A percentile compares a stretch with the other conserved stretches of the same genome.
Conservation (phyloP, 805 yeast species). For the Saturnispora besseyi region DNA sequence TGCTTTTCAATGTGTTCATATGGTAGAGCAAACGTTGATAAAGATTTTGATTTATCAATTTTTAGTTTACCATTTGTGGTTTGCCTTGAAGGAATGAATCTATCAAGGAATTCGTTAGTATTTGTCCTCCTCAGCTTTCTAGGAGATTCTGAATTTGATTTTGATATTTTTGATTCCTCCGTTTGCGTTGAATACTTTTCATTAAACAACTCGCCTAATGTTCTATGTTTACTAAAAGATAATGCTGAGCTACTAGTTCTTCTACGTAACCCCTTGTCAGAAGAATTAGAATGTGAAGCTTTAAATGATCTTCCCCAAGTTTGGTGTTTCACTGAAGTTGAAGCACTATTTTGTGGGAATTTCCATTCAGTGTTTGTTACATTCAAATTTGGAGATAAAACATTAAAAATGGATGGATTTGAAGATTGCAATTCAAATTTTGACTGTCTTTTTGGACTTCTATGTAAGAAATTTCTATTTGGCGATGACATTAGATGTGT, state of each 20-base stretch:
- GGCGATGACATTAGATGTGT: not conserved
- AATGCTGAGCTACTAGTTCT: constrained; percentile 7
- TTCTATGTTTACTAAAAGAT: constrained; percentile 6
- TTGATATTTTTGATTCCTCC: not conserved
- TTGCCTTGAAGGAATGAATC: constrained; percentile 54
- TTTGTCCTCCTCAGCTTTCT: constrained; percentile 24
- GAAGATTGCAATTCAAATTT: constrained; percentile 15
- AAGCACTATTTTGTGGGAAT: not conserved
- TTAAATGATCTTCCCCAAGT: not conserved
- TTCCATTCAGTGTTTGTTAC: constrained; percentile 30
- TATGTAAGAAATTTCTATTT: not conserved
- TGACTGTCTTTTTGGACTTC: constrained; percentile 1
- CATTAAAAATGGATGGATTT: constrained; percentile 23
- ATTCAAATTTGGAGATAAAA: constrained; percentile 29
- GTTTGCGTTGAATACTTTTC: constrained; percentile 6
- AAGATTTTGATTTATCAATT: constrained; percentile 30
- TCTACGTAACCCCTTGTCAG: constrained; percentile 8
- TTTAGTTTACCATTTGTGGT: constrained; percentile 39
- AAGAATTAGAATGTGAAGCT: not conserved
- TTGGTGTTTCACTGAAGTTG: not conserved
- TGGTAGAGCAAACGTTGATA: constrained; percentile 31
- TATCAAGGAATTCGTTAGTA: constrained; percentile 35
- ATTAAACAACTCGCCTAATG: constrained; percentile 10
- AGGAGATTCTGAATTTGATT: constrained; percentile 14
- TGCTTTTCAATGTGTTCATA: constrained; percentile 47